phyloP scores from a whole-genome alignment of 306 rosid genomes.

The Vicia villosa region DNA sequence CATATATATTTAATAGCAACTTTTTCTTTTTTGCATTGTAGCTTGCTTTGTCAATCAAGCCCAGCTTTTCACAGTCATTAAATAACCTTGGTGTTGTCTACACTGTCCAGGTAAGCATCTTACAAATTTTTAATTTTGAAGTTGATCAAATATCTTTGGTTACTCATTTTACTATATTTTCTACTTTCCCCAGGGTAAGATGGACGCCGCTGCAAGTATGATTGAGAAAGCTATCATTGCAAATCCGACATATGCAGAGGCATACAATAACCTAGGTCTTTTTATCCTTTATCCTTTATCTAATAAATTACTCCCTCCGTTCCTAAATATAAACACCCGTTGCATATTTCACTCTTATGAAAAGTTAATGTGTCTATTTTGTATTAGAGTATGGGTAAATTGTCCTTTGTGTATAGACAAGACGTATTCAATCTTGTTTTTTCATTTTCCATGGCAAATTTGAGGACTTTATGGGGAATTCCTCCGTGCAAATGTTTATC shows the following conservation, averaged over 20 bases:
- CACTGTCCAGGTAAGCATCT: constrained; percentile 85
- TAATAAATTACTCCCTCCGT: background rate
- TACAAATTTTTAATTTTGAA: constrained; percentile 31
- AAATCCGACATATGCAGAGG: constrained; percentile 98
- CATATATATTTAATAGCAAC: constrained; percentile 20
- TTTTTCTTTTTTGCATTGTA: constrained; percentile 41
- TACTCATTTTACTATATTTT: constrained; percentile 31
- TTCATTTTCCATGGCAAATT: too few relatives aligned
- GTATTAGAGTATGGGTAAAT: too few relatives aligned
- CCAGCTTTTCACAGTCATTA: constrained; percentile 94
- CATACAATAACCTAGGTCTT: constrained; percentile 93
- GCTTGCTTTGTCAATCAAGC: constrained; percentile 92
- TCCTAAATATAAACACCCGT: too few relatives aligned
- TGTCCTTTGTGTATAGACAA: too few relatives aligned
- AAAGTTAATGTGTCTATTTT: too few relatives aligned
- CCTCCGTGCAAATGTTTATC: too few relatives aligned
- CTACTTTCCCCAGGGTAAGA: constrained; percentile 78
- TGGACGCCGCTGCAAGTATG: constrained; percentile 99
- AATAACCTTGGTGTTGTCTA: constrained; percentile 98
- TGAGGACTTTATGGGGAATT: too few relatives aligned
- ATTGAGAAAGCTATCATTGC: constrained; percentile 97
- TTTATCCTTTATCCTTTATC: constrained; percentile 1
- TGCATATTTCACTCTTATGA: too few relatives aligned
- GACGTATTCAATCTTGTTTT: too few relatives aligned
- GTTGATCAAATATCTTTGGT: constrained; percentile 31